phyloP scores from a whole-genome alignment of 1,139 yeast genomes.

The Debaryomyces fabryi region DNA sequence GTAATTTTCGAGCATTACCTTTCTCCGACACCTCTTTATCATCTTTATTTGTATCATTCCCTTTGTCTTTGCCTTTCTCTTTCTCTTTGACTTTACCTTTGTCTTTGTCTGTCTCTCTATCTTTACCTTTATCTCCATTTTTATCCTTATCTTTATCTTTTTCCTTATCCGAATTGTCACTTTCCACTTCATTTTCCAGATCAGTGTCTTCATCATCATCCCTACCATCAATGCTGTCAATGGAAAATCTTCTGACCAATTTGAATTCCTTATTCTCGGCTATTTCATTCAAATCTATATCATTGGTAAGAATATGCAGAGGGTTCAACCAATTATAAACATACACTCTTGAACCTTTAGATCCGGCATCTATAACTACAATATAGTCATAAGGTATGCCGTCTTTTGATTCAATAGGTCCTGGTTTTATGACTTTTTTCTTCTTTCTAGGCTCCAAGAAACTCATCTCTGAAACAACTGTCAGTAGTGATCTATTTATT shows the following conservation, averaged over 20 bases:
- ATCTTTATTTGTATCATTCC: slow-evolving; percentile 3
- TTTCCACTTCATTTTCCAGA: slow-evolving; percentile 10
- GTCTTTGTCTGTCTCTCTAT: background rate
- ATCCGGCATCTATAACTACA: slow-evolving; percentile 80
- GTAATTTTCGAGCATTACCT: slow-evolving; percentile 25
- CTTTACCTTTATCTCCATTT: slow-evolving; percentile 9
- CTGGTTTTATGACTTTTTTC: slow-evolving; percentile 17
- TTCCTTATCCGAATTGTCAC: slow-evolving; percentile 15
- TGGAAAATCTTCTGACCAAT: slow-evolving; percentile 18
- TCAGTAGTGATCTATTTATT: background rate
- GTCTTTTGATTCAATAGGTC: slow-evolving; percentile 36
- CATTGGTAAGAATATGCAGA: slow-evolving; percentile 29
- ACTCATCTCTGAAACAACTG: background rate
- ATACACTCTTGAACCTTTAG: slow-evolving; percentile 76
- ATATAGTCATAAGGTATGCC: slow-evolving; percentile 66
- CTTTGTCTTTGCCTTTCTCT: slow-evolving; percentile 2
- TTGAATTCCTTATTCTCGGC: slow-evolving; percentile 14
- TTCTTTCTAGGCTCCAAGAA: slow-evolving; percentile 3
- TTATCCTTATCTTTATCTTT: slow-evolving; percentile 15
- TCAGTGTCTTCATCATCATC: slow-evolving; percentile 20
- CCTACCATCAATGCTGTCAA: slow-evolving; percentile 11
- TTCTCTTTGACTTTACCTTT: background rate
- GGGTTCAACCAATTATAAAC: slow-evolving; percentile 71
- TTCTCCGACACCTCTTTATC: slow-evolving; percentile 3
- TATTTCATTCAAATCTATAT: slow-evolving; percentile 20